Percentiles rank a stretch among this genome's conserved stretches.
phyloP scores from a whole-genome alignment of 768 basidiomycete genomes.

The Boletus rex-veris region DNA sequence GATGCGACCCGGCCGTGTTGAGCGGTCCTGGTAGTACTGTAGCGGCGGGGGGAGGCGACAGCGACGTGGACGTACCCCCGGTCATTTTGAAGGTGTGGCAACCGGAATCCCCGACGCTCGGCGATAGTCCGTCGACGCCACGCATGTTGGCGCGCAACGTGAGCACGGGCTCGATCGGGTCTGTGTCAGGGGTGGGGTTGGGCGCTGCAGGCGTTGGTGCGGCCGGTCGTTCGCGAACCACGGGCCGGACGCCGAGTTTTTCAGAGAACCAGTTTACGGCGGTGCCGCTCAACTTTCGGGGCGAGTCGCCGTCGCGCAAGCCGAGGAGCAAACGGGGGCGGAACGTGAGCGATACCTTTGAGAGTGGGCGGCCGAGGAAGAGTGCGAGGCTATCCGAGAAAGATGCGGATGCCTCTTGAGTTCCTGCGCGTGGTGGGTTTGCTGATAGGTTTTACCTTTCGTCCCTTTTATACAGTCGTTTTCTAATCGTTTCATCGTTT shows the following conservation, averaged over 20 bases:
- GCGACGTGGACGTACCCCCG: constrained; percentile 27
- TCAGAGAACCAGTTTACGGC: constrained; percentile 47
- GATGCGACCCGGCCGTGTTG: constrained; percentile 13
- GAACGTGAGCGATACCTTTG: constrained; percentile 11
- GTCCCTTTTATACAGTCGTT: too few species aligned
- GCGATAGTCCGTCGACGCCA: constrained; percentile 29
- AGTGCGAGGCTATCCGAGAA: constrained; percentile 11
- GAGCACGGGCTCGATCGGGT: constrained; percentile 9
- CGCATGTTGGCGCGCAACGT: constrained; percentile 19
- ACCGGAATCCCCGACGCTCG: neutral
- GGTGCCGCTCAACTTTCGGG: constrained; percentile 37
- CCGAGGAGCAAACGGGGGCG: constrained; percentile 27
- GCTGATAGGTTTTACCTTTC: too few species aligned
- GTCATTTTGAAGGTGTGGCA: constrained; percentile 2
- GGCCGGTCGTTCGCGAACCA: constrained; percentile 13
- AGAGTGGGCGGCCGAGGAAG: constrained; percentile 23
- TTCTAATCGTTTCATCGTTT: too few species aligned
- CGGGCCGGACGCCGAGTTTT: constrained; percentile 28
- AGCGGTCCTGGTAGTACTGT: neutral
- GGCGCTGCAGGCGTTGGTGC: too few species aligned
- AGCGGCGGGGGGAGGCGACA: neutral
- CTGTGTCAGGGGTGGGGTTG: neutral
- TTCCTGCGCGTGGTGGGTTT: too few species aligned
- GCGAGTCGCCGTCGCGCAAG: constrained; percentile 29
- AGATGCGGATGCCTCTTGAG: neutral